Base-by-base conservation (phyloP, 345 rosid genomes). In the Acer campestre region DNA sequence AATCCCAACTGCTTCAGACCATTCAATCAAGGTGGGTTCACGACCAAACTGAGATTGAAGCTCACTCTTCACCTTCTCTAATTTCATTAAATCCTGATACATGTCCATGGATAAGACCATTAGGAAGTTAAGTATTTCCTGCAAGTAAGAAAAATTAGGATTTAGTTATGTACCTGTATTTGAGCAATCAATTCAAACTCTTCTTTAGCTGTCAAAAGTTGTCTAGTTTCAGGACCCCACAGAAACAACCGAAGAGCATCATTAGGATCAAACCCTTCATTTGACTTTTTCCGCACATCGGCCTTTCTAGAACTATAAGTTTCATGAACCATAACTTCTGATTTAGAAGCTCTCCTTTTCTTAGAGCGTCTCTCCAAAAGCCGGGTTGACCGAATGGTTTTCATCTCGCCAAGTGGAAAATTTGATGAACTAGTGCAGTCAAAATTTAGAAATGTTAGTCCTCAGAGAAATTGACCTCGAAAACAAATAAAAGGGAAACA, bases 191-290 rank as follows among this genome's bases (percentile, higher is more conserved):
- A 78, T 70, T 89, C 92, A 77, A 82, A 88, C 85, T 93, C 98
- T 82, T 92, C 92, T 75, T 90, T 78, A 70, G 83, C 88, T 66
- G 93, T 90, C 85, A 95, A 81, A 75, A 95, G 94, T 77, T 86
- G 90, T 76, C 79, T 91, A 12, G 98, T 90, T 86, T 92, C 94
- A 65, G 92, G 93, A 62, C 95, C 89, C 90, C 92, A 81, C 81
- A 94, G 86, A 82, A 94, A 94, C 78, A 89, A 82, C 61, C 88
- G 88, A 29, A 94, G 88, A n/a, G 95, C 88, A 83, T 88, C 94
- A 74, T 83, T 85, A 12, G 81, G 82, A 85, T 90, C 92, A 82
- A 82, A 76, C 53, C 84, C 85, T 82, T 85, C 83, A 63, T 63
- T 85, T 79, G 42, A 23, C 73, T 82, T 90, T 84, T 75, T 93